phyloP scores from a whole-genome alignment of 495 filamentous ascomycete genomes.

The Podospora fimiseda region DNA sequence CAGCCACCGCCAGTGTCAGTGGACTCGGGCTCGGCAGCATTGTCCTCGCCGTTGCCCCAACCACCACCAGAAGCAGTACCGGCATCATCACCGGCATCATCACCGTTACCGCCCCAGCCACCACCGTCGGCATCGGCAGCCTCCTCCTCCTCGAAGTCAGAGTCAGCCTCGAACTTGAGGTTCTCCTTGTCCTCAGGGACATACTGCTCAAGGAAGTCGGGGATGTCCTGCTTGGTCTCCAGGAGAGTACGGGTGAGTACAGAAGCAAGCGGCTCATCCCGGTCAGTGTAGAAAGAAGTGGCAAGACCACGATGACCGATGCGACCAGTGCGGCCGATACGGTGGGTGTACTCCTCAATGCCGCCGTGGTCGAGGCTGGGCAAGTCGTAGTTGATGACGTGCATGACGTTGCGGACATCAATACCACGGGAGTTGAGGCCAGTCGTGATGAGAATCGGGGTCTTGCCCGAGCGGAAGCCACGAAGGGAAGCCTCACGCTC shows the following conservation, averaged over 20 bases:
- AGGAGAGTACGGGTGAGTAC: slow-evolving; percentile 71
- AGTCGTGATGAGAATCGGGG: slow-evolving; percentile 78
- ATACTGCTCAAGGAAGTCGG: slow-evolving; percentile 69
- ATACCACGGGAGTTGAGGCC: slow-evolving; percentile 84
- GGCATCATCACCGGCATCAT: slow-evolving; percentile 6
- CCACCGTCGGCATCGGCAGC: slow-evolving; percentile 5
- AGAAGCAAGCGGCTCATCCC: slow-evolving; percentile 60
- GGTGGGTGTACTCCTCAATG: slow-evolving; percentile 88
- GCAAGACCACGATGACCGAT: slow-evolving; percentile 85
- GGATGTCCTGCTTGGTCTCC: slow-evolving; percentile 69
- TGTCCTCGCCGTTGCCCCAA: background rate
- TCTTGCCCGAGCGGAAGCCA: slow-evolving; percentile 65
- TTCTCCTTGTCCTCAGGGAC: slow-evolving; percentile 47
- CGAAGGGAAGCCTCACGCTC: slow-evolving; percentile 94
- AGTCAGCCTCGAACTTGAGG: slow-evolving; percentile 57
- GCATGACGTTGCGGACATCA: slow-evolving; percentile 77
- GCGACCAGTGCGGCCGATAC: slow-evolving; percentile 91
- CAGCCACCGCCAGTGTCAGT: too few species aligned
- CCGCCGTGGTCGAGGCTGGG: slow-evolving; percentile 66
- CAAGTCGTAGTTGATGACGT: slow-evolving; percentile 90
- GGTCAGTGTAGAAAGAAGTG: slow-evolving; percentile 74
- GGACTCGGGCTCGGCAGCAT: background rate
- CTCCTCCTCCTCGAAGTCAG: slow-evolving; percentile 45
- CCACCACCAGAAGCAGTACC: slow-evolving; percentile 11
- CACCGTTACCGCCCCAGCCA: slow-evolving; percentile 4